Base-by-base conservation (phyloP, 2,329 filamentous ascomycete species). In the Neonectria ditissima region DNA sequence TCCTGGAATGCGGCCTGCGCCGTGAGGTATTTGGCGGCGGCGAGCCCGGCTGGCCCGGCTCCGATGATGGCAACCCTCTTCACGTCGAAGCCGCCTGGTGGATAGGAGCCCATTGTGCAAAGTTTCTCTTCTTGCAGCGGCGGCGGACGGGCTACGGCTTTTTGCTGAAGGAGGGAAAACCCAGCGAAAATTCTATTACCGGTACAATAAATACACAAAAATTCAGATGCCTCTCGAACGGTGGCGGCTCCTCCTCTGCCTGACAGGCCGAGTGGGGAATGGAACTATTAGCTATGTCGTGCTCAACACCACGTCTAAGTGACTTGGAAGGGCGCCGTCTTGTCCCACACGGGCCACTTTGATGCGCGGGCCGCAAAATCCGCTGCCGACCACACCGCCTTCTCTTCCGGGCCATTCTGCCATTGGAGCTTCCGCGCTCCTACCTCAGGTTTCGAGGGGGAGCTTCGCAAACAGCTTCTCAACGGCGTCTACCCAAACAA, bases 11-110 rank as follows among this genome's bases (percentile, higher is more conserved):
- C 68, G 39, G 82, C 74, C 84, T 91, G 93, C 0, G 91, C 92
- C 11, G 87, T 76, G 18, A 97, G 83, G 74, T 94, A 94, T 83
- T 93, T 96, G 56, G 93, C 93, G 24, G 91, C 89, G 26, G 91
- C 87, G 4, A 97, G 82, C 5, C 95, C 94, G 66, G 87, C 87
- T 0, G 94, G 92, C 0, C 94, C 94, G 10, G 92, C 94, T 22
- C 94, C 94, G 68, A 97, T 88, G 64, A 97, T 84, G 69, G 92
- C 93, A 68, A 97, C 83, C 48, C 79, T 86, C 63, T 83, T 83
- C 52, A 92, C 84, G 65, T 81, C 67, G 73, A 87, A 88, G 4
- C 59, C 59, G 50, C 66, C 59, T 20, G 67, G 69, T 43, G 72
- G 67, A 32, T 68, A 61, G 52, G 75, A 79, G 45, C 74, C 76